Percentiles rank a stretch among this genome's conserved stretches.
Conservation (phyloP, 768 basidiomycete genomes). For the Hygrocybe punicea region DNA sequence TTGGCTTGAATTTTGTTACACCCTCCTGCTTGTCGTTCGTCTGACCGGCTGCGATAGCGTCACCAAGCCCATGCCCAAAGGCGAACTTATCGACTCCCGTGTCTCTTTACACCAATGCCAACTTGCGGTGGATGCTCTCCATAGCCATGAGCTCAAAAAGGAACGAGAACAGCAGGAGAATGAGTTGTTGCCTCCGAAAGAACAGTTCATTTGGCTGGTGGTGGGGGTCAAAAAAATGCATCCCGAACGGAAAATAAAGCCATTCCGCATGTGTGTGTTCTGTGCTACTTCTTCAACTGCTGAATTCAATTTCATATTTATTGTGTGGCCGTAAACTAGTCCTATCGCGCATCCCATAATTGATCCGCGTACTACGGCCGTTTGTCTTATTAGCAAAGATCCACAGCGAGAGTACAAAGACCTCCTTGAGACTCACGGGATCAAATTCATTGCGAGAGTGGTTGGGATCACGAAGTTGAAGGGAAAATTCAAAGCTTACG, state of each 20-base stretch:
- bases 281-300: neutral
- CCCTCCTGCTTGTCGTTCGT: no score
- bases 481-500: slow-evolving; percentile 87
- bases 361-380: slow-evolving; percentile 73
- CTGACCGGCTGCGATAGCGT: neutral
- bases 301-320: slow-evolving; percentile 5
- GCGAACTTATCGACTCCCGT: slow-evolving; percentile 62
- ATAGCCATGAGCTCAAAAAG: slow-evolving; percentile 63
- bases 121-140: slow-evolving; percentile 75
- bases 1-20: no score
- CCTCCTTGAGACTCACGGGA: slow-evolving; percentile 67
- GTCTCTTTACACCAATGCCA: slow-evolving; percentile 72
- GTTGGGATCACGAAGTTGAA: slow-evolving; percentile 89
- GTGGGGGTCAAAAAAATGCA: slow-evolving; percentile 82
- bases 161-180: slow-evolving; percentile 63
- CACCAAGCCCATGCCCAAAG: slow-evolving; percentile 38
- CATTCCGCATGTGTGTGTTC: slow-evolving; percentile 71
- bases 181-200: slow-evolving; percentile 73
- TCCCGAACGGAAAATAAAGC: slow-evolving; percentile 72
- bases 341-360: slow-evolving; percentile 77
- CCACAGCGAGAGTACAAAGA: slow-evolving; percentile 97
- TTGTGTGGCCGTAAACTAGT: slow-evolving; percentile 32
- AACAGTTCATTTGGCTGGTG: slow-evolving; percentile 86
- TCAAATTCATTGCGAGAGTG: slow-evolving; percentile 89
- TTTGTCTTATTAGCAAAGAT: slow-evolving; percentile 94